Conservation (phyloP, 768 basidiomycete species). For the Agrocybe praecox region DNA sequence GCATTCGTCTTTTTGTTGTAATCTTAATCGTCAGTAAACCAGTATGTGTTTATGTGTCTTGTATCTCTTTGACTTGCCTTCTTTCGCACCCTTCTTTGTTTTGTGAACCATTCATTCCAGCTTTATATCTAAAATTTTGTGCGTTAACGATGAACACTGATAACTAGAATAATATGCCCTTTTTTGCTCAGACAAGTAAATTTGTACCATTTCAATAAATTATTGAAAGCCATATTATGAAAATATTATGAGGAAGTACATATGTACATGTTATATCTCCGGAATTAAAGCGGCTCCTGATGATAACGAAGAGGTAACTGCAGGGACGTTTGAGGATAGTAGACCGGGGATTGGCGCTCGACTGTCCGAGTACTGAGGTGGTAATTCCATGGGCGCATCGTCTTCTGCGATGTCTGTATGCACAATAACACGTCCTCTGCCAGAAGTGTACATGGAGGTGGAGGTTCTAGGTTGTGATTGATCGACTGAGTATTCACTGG, state of each 20-base stretch:
- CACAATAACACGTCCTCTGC: constrained; percentile 19
- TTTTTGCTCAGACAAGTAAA: too few relatives aligned
- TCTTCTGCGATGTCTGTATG: constrained; percentile 31
- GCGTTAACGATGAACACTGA: too few relatives aligned
- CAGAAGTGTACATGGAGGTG: neutral
- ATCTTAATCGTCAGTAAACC: constrained; percentile 17
- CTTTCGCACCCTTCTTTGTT: constrained; percentile 5
- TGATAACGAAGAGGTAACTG: neutral
- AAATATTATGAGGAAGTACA: too few relatives aligned
- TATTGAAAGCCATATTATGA: too few relatives aligned
- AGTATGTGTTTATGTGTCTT: neutral
- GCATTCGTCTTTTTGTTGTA: constrained; percentile 15
- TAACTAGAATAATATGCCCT: too few relatives aligned
- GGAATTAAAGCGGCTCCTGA: neutral
- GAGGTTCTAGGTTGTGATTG: neutral
- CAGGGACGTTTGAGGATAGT: constrained; percentile 1
- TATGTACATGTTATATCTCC: neutral
- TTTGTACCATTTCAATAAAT: too few relatives aligned
- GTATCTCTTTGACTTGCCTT: neutral
- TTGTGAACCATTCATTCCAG: constrained; percentile 11
- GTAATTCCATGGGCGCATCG: constrained; percentile 26
- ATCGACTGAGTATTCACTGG: neutral
- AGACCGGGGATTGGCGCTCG: constrained; percentile 27
- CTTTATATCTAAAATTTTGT: neutral
- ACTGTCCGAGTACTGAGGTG: constrained; percentile 31